Evolutionary conservation across 116 monocot genomes (phyloP).

Genomic region (Iris pallida): DNA sequence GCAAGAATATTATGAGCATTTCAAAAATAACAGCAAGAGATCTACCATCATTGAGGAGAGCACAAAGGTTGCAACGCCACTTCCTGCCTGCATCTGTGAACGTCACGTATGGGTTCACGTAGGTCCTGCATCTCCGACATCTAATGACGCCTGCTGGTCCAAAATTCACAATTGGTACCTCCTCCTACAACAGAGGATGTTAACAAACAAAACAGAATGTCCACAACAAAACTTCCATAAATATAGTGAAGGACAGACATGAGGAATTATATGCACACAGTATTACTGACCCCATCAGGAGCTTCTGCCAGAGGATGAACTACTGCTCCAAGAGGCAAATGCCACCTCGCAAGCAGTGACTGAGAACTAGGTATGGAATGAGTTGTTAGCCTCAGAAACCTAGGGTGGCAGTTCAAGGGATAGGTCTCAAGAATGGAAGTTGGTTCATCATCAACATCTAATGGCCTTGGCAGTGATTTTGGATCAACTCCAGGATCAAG

Average conservation of each 20-base stretch:
- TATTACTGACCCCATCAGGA: conserved; percentile 73
- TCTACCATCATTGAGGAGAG: conserved; percentile 93
- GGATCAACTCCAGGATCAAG: conserved; percentile 68
- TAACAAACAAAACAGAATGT: neutral
- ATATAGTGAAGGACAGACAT: conserved; percentile 1
- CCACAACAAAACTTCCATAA: neutral
- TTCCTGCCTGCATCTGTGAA: conserved; percentile 93
- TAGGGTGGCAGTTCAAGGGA: conserved; percentile 82
- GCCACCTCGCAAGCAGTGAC: conserved; percentile 88
- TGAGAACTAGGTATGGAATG: conserved; percentile 88
- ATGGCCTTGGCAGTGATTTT: conserved; percentile 74
- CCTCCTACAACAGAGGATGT: conserved; percentile 39
- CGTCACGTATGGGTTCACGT: conserved; percentile 88
- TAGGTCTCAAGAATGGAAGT: conserved; percentile 45
- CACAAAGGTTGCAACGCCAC: conserved; percentile 97
- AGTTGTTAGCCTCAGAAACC: conserved; percentile 83
- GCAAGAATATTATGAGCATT: neutral
- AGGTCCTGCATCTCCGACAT: conserved; percentile 87
- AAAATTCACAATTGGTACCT: conserved; percentile 92
- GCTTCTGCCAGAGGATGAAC: conserved; percentile 90
- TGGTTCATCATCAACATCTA: conserved; percentile 54
- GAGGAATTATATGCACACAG: neutral
- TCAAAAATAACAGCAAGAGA: neutral
- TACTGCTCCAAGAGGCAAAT: conserved; percentile 91
- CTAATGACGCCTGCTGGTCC: conserved; percentile 81